Evolutionary conservation across 176 grass and related monocot species (phyloP), one percentile per base, ranked within the genome.

Genomic region (Raddia distichophylla): DNA sequence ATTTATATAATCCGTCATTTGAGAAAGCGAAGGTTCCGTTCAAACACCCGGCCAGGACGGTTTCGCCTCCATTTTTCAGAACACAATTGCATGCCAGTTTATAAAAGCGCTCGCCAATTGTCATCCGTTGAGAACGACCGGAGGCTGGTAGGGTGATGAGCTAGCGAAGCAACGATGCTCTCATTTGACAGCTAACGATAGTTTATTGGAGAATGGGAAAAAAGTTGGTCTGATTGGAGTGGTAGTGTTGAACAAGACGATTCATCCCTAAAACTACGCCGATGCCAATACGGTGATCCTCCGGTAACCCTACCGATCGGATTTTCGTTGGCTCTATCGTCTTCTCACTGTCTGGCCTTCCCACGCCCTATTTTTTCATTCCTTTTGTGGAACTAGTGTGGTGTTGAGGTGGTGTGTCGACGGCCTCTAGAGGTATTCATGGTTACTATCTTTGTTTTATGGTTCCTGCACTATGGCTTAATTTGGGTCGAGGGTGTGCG

Each of bases 151-250:
- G 60, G 35, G 54, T 13, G 60, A 70, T 45, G 64, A 33, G 13
- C 57, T n/a, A 63, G 48, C 17, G 72, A 70, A 34, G 50, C 74
- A 51, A 83, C 57, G 67, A 54, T 87, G 64, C 64, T 76, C 59
- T 18, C 4, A 2, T 48, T 19, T 10, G 73, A 33, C 66, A 58
- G 58, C 58, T 3, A 35, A n/a, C 27, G 72, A 27, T 1, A 43
- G 37, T 40, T 40, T 40, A 5, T 18, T 18, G 53, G 15, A 18
- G 53, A 52, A 52, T 18, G 7, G 7, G 8, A 57, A n/a, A n/a
- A n/a, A 57, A 54, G 2, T 4, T 19, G 6, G 17, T 57, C 18
- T n/a, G 5, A 57, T 57, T 57, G 55, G 8, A 57, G 37, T 27
- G 27, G 4, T 50, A 50, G 51, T 56, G 7, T 18, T 18, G 16